Base-by-base conservation (phyloP, 1,284 basidiomycete species). In the Cutaneotrichosporon curvatum region DNA sequence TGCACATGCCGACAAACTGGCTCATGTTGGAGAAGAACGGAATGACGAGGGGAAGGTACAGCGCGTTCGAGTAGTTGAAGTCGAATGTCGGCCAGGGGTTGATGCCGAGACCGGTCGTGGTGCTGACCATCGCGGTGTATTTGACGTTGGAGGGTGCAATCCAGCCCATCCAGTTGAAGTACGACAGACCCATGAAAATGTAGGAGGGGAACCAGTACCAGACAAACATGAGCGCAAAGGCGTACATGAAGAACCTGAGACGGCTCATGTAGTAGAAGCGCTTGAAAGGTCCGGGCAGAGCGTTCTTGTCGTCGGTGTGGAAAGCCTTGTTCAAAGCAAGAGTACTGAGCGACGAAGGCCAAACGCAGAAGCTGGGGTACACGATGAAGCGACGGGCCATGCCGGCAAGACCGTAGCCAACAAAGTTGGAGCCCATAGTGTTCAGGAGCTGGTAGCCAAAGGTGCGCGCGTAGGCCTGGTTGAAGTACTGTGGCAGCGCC, bases 121-220 rank as follows among this genome's bases (percentile, higher is more conserved):
- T 30, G 21, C 60, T 58, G 16, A 50, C 54, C 30, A 67, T 57
- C 32, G 47, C 49, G 45, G 48, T 51, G n/a, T 62, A 43, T 2
- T 38, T 40, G 21, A 57, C 40, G 40, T 61, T 59, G 47, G 60
- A 59, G 12, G 78, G 78, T 28, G 66, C 70, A 55, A 81, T 80
- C 79, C 79, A 81, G 51, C 73, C 75, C 16, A 80, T 74, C 79
- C 80, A 81, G 55, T 76, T 78, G 63, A 81, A 81, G 50, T 70
- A 74, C 11, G 74, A 74, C 7, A 80, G 68, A 11, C 74, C 76
- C 12, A 48, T 48, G 50, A 70, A 70, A 38, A 73, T 49, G 50
- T 63, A 72, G 38, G 60, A 63, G 16, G 71, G 70, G 62, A 75
- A 68, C 66, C 66, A 73, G 56, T 62, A 73, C 47, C 61, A 68